A percentile compares a stretch with the other conserved stretches of the same genome.
phyloP scores from a whole-genome alignment of 1,139 yeast species.

The Saccharomycopsis hybrid region DNA sequence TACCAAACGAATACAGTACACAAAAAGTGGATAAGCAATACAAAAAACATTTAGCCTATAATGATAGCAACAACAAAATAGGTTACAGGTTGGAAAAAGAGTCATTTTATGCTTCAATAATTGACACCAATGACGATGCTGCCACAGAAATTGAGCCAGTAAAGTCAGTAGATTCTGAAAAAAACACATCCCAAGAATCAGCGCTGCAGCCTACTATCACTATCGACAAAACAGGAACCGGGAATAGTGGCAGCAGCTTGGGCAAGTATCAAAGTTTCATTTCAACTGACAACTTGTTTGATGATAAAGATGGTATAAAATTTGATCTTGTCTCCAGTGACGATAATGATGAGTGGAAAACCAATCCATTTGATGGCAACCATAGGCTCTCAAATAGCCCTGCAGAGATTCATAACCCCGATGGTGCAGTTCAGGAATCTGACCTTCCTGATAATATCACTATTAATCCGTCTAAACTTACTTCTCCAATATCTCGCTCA shows the following conservation, averaged over 20 bases:
- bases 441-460: neutral
- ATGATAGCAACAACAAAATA: too few relatives aligned
- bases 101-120: too few relatives aligned
- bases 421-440: neutral
- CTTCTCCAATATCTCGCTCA: constrained; percentile 7
- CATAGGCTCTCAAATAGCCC: neutral
- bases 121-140: too few relatives aligned
- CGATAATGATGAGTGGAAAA: constrained; percentile 11
- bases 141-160: too few relatives aligned
- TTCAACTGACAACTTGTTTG: constrained; percentile 3
- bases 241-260: too few relatives aligned
- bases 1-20: neutral
- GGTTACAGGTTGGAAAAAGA: too few relatives aligned
- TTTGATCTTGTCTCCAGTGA: constrained; percentile 6
- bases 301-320: neutral
- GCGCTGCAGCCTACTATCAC: too few relatives aligned
- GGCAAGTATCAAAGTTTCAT: constrained; percentile 4
- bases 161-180: too few relatives aligned
- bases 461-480: constrained; percentile 11
- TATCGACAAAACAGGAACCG: too few relatives aligned
- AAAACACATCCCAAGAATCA: too few relatives aligned
- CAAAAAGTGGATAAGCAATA: too few relatives aligned
- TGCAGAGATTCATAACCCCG: neutral
- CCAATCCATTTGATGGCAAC: constrained; percentile 11
- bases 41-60: too few relatives aligned